A percentile compares a stretch with the other conserved stretches of the same genome.
phyloP scores from a whole-genome alignment of 257 asterid genomes.

The Przewalskia tangutica region DNA sequence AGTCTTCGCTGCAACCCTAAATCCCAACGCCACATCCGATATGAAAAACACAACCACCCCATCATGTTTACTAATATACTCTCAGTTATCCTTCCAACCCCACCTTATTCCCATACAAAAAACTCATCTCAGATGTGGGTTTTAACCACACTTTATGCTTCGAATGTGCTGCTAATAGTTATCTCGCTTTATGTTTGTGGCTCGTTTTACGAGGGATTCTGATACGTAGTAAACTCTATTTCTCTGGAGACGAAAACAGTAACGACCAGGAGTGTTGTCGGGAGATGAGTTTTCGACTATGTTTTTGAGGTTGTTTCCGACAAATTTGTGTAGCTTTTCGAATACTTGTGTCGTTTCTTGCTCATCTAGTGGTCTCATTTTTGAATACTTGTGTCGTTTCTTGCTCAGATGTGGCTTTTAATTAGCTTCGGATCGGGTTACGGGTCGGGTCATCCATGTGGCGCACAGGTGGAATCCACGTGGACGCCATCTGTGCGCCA shows the following conservation, averaged over 20 bases:
- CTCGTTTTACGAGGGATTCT: too few species aligned
- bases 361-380: constrained; percentile 60
- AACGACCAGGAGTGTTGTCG: constrained; percentile 11
- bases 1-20: constrained; percentile 77
- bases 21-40: constrained; percentile 76
- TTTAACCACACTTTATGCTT: too few species aligned
- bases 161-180: too few species aligned
- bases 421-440: too few species aligned
- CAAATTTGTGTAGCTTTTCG: constrained; percentile 82
- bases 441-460: too few species aligned
- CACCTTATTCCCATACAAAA: constrained; percentile 82
- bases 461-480: too few species aligned
- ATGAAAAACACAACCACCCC: constrained; percentile 85
- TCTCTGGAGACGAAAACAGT: constrained; percentile 37
- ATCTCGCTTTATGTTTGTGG: too few species aligned
- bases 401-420: too few species aligned
- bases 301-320: constrained; percentile 64
- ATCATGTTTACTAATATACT: constrained; percentile 52
- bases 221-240: constrained; percentile 77
- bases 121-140: too few species aligned
- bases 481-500: too few species aligned
- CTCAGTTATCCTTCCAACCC: constrained; percentile 91
- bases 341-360: constrained; percentile 71
- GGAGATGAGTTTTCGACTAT: constrained; percentile 75
- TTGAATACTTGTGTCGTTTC: too few species aligned